These are phyloP conservation scores for Rubus parviflorus DNA, from an alignment of 306 rosid species.

Conservation along the genomic window DNA sequence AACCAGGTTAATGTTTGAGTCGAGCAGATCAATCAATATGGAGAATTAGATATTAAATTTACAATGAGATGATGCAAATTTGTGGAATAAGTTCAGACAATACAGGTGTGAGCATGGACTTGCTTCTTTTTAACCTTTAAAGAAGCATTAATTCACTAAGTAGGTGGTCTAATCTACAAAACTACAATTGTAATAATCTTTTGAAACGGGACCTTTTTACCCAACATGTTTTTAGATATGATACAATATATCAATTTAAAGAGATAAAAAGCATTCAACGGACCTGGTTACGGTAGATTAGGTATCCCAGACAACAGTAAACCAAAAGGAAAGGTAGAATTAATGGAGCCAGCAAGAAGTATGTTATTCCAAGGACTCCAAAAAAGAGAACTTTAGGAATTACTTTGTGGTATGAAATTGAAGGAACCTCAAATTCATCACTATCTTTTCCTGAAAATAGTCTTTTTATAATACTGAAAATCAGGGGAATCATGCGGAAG, in stretches of 20 bases:
- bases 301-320: slow-evolving; percentile 68
- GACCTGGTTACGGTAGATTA: slow-evolving; percentile 78
- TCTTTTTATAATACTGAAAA: slow-evolving; percentile 40
- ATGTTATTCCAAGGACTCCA: slow-evolving; percentile 61
- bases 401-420: slow-evolving; percentile 59
- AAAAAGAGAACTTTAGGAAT: slow-evolving; percentile 68
- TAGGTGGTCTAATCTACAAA: background rate
- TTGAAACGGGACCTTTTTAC: background rate
- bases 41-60: background rate
- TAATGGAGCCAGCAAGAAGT: slow-evolving; percentile 68
- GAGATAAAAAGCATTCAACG: slow-evolving; percentile 5
- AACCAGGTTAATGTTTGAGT: background rate
- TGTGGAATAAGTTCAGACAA: background rate
- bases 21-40: background rate
- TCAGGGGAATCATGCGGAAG: slow-evolving; percentile 45
- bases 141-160: background rate
- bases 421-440: slow-evolving; percentile 56
- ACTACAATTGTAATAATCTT: background rate
- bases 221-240: background rate
- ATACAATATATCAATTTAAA: background rate
- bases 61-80: background rate
- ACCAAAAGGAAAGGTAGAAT: slow-evolving; percentile 76
- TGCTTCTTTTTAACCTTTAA: background rate
- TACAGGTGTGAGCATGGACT: background rate
- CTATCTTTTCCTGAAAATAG: slow-evolving; percentile 28